Percentiles rank a stretch among this genome's conserved stretches.
phyloP scores from a whole-genome alignment of 208 protist species.

The Tritrichomonas musculus region DNA sequence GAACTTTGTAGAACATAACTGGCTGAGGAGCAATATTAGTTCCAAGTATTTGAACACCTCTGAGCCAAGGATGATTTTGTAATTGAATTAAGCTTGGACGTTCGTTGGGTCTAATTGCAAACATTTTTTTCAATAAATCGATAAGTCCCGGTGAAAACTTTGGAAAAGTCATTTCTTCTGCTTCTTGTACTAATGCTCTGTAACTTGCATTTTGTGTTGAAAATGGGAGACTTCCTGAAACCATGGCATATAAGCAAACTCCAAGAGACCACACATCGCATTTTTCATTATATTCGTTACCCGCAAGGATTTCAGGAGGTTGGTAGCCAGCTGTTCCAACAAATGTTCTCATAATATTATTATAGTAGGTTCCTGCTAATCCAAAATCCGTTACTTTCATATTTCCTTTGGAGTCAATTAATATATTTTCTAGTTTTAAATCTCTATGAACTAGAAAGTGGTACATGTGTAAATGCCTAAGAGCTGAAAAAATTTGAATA shows the following conservation, averaged over 20 bases:
- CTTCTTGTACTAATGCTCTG: background rate
- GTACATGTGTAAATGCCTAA: background rate
- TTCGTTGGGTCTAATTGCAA: background rate
- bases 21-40: background rate
- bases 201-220: background rate
- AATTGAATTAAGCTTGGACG: background rate
- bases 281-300: constrained; percentile 33
- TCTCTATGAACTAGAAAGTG: constrained; percentile 29
- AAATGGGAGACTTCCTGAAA: background rate
- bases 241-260: constrained; percentile 22
- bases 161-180: background rate
- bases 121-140: background rate
- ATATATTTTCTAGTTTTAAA: constrained; percentile 29
- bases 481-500: background rate
- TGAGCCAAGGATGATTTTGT: background rate
- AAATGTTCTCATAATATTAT: background rate
- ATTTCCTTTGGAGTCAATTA: background rate
- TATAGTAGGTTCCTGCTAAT: background rate
- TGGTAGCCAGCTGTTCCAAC: constrained; percentile 45
- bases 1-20: background rate
- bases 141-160: background rate
- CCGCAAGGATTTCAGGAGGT: constrained; percentile 39
- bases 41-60: background rate
- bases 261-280: constrained; percentile 36
- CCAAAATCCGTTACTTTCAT: background rate